Evolutionary conservation across 139 green algal species (phyloP).

Genomic region (Chlorella sp.): DNA sequence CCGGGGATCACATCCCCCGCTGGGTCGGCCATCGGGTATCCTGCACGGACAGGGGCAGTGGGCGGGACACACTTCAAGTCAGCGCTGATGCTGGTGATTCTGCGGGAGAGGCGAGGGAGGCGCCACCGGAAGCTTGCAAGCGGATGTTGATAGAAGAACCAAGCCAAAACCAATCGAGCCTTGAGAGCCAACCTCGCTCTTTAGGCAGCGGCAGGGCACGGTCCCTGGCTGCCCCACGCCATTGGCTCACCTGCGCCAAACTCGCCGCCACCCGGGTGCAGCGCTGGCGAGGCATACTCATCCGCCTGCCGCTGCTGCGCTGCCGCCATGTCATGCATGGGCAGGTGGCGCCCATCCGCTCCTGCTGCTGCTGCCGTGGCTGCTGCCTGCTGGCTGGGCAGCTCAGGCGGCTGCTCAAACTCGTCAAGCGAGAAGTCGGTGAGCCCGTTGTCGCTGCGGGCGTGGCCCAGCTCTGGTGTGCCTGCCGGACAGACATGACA

Average conservation of each 20-base stretch:
- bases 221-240: background rate
- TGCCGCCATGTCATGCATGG: background rate
- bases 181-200: background rate
- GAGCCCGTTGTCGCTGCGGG: background rate
- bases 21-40: background rate
- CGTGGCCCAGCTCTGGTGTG: slow-evolving; percentile 14
- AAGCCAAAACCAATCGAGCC: background rate
- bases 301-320: slow-evolving; percentile 17
- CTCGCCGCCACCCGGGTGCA: background rate
- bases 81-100: too few species aligned
- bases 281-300: slow-evolving; percentile 4
- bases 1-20: slow-evolving; percentile 28
- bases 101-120: too few species aligned
- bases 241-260: background rate
- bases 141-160: too few species aligned
- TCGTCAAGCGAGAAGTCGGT: slow-evolving; percentile 57
- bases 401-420: slow-evolving; percentile 64
- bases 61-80: too few species aligned
- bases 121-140: too few species aligned
- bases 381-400: slow-evolving; percentile 2
- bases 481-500: background rate
- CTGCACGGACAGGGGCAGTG: background rate
- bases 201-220: too few species aligned
- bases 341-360: background rate
- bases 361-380: background rate